Evolutionary conservation across 768 basidiomycete species (phyloP).

Genomic region (Candolleomyces eurysporus): DNA sequence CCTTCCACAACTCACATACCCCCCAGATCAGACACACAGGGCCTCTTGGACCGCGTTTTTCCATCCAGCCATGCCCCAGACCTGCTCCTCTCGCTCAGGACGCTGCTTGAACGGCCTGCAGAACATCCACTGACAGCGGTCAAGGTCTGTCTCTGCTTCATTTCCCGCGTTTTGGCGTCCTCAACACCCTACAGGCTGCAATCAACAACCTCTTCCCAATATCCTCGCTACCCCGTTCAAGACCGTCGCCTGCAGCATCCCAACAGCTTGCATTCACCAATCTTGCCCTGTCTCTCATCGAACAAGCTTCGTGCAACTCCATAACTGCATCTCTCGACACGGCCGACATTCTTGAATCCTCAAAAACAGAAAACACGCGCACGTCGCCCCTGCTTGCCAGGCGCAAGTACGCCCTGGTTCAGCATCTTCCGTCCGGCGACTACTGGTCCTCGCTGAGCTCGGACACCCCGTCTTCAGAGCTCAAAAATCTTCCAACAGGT

Average conservation of each 20-base stretch:
- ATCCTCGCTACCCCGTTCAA: constrained; percentile 64
- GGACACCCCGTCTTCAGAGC: constrained; percentile 30
- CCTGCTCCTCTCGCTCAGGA: constrained; percentile 49
- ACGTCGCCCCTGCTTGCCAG: constrained; percentile 24
- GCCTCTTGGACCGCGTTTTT: constrained; percentile 78
- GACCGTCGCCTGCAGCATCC: constrained; percentile 56
- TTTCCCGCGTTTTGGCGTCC: constrained; percentile 14
- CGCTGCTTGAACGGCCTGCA: constrained; percentile 52
- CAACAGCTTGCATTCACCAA: constrained; percentile 76
- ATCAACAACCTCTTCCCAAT: constrained; percentile 67
- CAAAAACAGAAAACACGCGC: constrained; percentile 8
- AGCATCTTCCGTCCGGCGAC: constrained; percentile 72
- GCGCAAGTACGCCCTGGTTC: constrained; percentile 73
- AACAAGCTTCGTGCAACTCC: constrained; percentile 59
- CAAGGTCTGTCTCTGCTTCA: constrained; percentile 41
- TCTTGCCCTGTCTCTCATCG: constrained; percentile 68
- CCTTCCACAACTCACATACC: constrained; percentile 10
- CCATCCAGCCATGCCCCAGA: constrained; percentile 45
- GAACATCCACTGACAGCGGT: constrained; percentile 55
- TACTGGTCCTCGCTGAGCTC: constrained; percentile 77
- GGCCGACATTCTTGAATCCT: constrained; percentile 37
- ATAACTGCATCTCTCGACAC: constrained; percentile 44
- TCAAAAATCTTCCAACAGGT: constrained; percentile 56
- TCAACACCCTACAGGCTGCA: constrained; percentile 43
- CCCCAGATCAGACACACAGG: constrained; percentile 67